Evolutionary conservation across 2,329 filamentous ascomycete species (phyloP).

Genomic region (Hypoxylon sp.): DNA sequence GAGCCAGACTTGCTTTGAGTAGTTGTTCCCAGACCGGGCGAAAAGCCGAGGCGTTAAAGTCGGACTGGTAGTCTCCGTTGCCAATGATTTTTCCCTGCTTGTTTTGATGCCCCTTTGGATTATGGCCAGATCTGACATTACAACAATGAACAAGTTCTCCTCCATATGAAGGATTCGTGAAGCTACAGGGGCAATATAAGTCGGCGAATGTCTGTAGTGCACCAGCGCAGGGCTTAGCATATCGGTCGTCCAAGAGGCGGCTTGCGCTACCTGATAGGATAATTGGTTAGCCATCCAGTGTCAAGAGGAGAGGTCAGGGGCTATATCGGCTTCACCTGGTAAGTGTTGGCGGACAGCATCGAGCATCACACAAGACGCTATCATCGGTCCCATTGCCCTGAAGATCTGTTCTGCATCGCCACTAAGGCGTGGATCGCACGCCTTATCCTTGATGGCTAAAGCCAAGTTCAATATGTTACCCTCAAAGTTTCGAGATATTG

Average conservation of each 20-base stretch:
- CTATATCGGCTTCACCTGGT: constrained; percentile 43
- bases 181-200: constrained; percentile 54
- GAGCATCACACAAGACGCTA: constrained; percentile 55
- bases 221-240: constrained; percentile 51
- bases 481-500: constrained; percentile 53
- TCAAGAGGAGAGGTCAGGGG: background rate
- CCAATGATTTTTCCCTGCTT: constrained; percentile 55
- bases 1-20: constrained; percentile 49
- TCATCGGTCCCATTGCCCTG: constrained; percentile 53
- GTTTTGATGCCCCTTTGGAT: constrained; percentile 55
- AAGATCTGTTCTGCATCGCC: constrained; percentile 53
- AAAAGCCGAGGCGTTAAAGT: constrained; percentile 48
- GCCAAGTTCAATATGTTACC: constrained; percentile 54
- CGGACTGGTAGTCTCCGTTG: constrained; percentile 54
- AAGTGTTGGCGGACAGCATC: constrained; percentile 54
- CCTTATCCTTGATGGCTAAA: constrained; percentile 50
- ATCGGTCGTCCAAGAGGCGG: constrained; percentile 53
- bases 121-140: constrained; percentile 54
- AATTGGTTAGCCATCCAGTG: constrained; percentile 5
- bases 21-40: constrained; percentile 51
- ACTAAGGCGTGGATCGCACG: constrained; percentile 36
- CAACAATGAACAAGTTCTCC: constrained; percentile 53
- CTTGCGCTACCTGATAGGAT: constrained; percentile 48
- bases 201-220: constrained; percentile 54
- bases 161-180: constrained; percentile 43